phyloP scores from a whole-genome alignment of 2,329 filamentous ascomycete species.

The Phyllosticta citrichinensis region DNA sequence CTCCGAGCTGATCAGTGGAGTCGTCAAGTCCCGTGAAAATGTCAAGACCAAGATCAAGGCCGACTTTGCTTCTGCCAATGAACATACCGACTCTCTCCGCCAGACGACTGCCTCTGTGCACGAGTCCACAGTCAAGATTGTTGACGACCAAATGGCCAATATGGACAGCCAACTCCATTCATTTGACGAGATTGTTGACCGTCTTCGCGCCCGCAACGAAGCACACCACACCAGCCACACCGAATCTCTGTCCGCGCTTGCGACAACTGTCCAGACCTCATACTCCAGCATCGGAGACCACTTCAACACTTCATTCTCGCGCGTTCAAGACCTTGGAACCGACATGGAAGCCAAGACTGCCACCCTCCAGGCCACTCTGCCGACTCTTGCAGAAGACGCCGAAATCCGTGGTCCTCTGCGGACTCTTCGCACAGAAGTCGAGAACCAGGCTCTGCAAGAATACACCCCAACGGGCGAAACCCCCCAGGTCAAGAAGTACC shows the following conservation, averaged over 20 bases:
- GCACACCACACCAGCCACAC: constrained; percentile 62
- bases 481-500: constrained; percentile 69
- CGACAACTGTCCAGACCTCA: constrained; percentile 59
- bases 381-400: constrained; percentile 44
- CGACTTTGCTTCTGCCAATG: constrained; percentile 75
- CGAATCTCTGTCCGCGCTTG: constrained; percentile 55
- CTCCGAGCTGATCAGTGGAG: constrained; percentile 56
- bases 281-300: constrained; percentile 62
- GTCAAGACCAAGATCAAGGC: constrained; percentile 75
- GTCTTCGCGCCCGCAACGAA: constrained; percentile 71
- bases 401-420: constrained; percentile 59
- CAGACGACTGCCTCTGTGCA: constrained; percentile 78
- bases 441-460: constrained; percentile 57
- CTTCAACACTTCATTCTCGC: constrained; percentile 57
- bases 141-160: constrained; percentile 79
- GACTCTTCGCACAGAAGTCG: constrained; percentile 60
- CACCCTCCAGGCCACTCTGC: constrained; percentile 50
- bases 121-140: constrained; percentile 78
- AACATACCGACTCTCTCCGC: constrained; percentile 75
- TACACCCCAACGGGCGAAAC: constrained; percentile 81
- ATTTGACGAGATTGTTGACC: constrained; percentile 80
- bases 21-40: constrained; percentile 62
- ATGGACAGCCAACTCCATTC: constrained; percentile 82
- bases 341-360: constrained; percentile 54
- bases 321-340: constrained; percentile 57